Evolutionary conservation across 768 basidiomycete genomes (phyloP).

Genomic region (Suillus plorans): DNA sequence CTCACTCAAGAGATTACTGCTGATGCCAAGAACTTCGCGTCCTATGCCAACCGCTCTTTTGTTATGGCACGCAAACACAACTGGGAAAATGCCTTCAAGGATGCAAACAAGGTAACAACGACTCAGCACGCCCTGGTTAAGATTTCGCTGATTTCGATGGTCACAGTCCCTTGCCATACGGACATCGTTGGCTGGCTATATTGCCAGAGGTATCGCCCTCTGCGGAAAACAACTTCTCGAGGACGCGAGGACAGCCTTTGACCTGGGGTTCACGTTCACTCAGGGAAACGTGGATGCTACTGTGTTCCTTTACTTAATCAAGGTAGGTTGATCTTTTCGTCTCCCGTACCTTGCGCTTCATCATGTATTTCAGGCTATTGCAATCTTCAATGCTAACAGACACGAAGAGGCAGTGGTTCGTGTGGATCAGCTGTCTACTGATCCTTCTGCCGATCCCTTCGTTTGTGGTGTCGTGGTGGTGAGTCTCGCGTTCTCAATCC

Average conservation of each 20-base stretch:
- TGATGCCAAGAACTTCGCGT: neutral
- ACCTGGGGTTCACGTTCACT: neutral
- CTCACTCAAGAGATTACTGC: neutral
- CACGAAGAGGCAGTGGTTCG: neutral
- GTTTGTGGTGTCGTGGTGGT: neutral
- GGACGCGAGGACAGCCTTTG: neutral
- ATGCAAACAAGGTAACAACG: neutral
- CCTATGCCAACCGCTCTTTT: neutral
- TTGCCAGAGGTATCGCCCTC: neutral
- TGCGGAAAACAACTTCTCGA: neutral
- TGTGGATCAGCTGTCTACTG: neutral
- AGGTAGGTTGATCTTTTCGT: neutral
- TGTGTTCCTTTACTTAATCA: neutral
- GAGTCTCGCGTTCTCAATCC: neutral
- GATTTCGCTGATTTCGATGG: no score
- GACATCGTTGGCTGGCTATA: neutral
- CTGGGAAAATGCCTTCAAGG: neutral
- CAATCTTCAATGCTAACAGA: neutral
- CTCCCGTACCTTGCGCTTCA: neutral
- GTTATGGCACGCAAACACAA: neutral
- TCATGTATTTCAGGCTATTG: neutral
- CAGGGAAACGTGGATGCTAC: neutral
- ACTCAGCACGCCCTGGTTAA: no score
- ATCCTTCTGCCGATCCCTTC: neutral
- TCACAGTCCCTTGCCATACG: neutral